Evolutionary conservation across 306 rosid species (phyloP).

Genomic region (Cucumis sativus): Cucumber_9930_V3 NC_026660.2:9479501-9480000

Average conservation of each 20-base stretch:
- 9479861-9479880: slow-evolving; percentile 1
- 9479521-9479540: slow-evolving; percentile 83
- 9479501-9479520: slow-evolving; percentile 52
- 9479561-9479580: slow-evolving; percentile 67
- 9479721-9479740: slow-evolving; percentile 39
- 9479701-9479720: slow-evolving; percentile 16
- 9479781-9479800: slow-evolving; percentile 67
- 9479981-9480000: not conserved
- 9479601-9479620: slow-evolving; percentile 74
- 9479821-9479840: not conserved
- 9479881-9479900: not conserved
- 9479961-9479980: not conserved
- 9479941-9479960: not conserved
- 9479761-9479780: slow-evolving; percentile 96
- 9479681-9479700: slow-evolving; percentile 8
- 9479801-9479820: slow-evolving; percentile 73
- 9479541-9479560: slow-evolving; percentile 84
- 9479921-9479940: not conserved
- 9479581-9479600: slow-evolving; percentile 77
- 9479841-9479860: not conserved
- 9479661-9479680: slow-evolving; percentile 9
- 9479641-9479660: slow-evolving; percentile 84
- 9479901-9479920: not conserved
- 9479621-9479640: slow-evolving; percentile 84
- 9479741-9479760: slow-evolving; percentile 84